Evolutionary conservation across 306 rosid genomes (phyloP).

Genomic region (Pyrus betulifolia): DNA sequence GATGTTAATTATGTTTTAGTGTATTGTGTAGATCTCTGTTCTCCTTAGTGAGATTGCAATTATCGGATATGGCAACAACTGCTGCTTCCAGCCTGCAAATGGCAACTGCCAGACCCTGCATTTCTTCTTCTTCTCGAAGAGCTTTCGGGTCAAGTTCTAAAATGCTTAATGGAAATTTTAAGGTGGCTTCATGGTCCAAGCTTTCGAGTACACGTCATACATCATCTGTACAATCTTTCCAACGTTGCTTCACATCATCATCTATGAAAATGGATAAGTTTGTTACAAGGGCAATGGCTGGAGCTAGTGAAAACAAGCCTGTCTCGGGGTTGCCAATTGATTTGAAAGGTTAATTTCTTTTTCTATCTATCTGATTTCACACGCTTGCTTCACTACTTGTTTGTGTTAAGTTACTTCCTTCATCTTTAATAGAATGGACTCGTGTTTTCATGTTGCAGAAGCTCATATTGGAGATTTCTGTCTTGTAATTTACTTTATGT

Average conservation of each 20-base stretch:
- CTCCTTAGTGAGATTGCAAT: constrained; percentile 21
- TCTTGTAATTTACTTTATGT: neutral
- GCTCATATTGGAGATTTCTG: neutral
- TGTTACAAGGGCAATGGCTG: constrained; percentile 51
- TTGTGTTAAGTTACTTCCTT: neutral
- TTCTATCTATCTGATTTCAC: neutral
- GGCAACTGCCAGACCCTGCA: constrained; percentile 43
- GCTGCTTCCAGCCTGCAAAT: constrained; percentile 60
- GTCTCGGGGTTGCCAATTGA: constrained; percentile 75
- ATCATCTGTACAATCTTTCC: constrained; percentile 43
- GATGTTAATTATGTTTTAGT: constrained; percentile 11
- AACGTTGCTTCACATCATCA: constrained; percentile 24
- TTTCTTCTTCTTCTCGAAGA: constrained; percentile 42
- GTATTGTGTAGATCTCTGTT: constrained; percentile 23
- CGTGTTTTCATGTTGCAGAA: neutral
- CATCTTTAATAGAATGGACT: neutral
- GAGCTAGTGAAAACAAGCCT: constrained; percentile 41
- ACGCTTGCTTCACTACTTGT: neutral
- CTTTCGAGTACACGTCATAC: constrained; percentile 53
- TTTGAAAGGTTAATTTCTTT: constrained; percentile 48
- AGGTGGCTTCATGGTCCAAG: constrained; percentile 38
- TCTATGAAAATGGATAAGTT: constrained; percentile 33
- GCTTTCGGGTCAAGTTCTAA: constrained; percentile 21
- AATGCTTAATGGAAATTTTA: constrained; percentile 28
- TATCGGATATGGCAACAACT: constrained; percentile 55